Evolutionary conservation across 805 yeast species (phyloP).

Genomic region (Wickerhamomyces sydowiorum): DNA sequence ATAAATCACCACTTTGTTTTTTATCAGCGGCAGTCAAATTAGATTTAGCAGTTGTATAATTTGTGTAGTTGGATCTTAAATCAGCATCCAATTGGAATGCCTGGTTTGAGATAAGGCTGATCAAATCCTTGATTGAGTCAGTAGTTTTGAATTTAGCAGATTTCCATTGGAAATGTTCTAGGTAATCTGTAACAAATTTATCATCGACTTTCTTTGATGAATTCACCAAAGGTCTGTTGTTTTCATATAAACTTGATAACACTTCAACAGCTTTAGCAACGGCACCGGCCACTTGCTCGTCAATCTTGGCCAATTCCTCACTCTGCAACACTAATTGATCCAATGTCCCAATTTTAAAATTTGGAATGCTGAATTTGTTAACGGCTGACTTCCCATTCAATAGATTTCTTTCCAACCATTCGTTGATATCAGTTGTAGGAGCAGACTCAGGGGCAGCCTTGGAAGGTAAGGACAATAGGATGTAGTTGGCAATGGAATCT

Average conservation of each 20-base stretch:
- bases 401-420: conserved; percentile 52
- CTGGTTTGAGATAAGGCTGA: conserved; percentile 64
- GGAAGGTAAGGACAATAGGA: conserved; percentile 51
- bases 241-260: conserved; percentile 42
- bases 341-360: conserved; percentile 89
- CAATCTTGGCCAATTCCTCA: conserved; percentile 82
- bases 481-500: conserved; percentile 35
- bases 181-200: conserved; percentile 52
- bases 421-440: conserved; percentile 31
- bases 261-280: conserved; percentile 75
- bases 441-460: conserved; percentile 50
- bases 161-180: conserved; percentile 84
- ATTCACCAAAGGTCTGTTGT: conserved; percentile 34
- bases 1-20: conserved; percentile 88
- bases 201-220: conserved; percentile 48
- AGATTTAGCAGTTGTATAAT: conserved; percentile 77
- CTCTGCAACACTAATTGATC: conserved; percentile 87
- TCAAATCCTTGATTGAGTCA: conserved; percentile 72
- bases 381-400: conserved; percentile 56
- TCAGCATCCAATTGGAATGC: conserved; percentile 81
- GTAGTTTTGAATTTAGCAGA: conserved; percentile 80
- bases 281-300: conserved; percentile 66
- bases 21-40: conserved; percentile 85
- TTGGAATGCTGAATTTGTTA: conserved; percentile 60
- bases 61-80: conserved; percentile 67